phyloP scores from a whole-genome alignment of 2,329 filamentous ascomycete genomes.

The Xylaria sp. region DNA sequence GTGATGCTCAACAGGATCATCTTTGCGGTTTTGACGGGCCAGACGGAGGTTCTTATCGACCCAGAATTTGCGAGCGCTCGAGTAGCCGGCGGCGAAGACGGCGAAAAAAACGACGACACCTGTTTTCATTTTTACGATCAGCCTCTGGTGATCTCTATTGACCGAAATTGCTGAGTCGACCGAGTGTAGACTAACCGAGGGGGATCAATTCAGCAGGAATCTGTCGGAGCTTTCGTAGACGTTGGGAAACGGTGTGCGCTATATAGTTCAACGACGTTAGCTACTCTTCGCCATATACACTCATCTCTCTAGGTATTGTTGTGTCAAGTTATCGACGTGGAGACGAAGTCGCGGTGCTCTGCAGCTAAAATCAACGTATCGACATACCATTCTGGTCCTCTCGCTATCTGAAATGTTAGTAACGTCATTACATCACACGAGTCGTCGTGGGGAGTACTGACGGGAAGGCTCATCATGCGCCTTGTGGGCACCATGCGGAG shows the following conservation, averaged over 20 bases:
- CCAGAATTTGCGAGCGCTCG: constrained; percentile 80
- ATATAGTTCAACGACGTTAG: constrained; percentile 39
- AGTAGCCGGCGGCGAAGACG: constrained; percentile 83
- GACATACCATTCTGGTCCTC: constrained; percentile 75
- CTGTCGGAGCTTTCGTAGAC: constrained; percentile 86
- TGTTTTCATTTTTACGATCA: constrained; percentile 50
- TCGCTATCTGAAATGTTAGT: constrained; percentile 60
- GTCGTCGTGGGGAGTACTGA: constrained; percentile 56
- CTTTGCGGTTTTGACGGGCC: constrained; percentile 70
- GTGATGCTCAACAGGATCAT: constrained; percentile 50
- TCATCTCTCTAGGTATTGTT: constrained; percentile 11
- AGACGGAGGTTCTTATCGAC: constrained; percentile 95
- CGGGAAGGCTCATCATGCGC: constrained; percentile 77
- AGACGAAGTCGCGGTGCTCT: constrained; percentile 25
- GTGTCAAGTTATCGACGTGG: constrained; percentile 20
- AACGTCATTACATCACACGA: constrained; percentile 48
- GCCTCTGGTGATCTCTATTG: constrained; percentile 8
- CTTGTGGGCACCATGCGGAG: constrained; percentile 74
- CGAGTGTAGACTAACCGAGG: constrained; percentile 73
- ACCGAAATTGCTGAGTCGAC: background rate
- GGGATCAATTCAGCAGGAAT: constrained; percentile 95
- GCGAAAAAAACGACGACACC: constrained; percentile 90
- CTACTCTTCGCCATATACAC: background rate
- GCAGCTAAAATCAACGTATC: constrained; percentile 40
- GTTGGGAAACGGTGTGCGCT: constrained; percentile 98